These are phyloP conservation scores for Lactarius hengduanensis DNA, from an alignment of 768 basidiomycete genomes.

Conservation along the genomic window DNA sequence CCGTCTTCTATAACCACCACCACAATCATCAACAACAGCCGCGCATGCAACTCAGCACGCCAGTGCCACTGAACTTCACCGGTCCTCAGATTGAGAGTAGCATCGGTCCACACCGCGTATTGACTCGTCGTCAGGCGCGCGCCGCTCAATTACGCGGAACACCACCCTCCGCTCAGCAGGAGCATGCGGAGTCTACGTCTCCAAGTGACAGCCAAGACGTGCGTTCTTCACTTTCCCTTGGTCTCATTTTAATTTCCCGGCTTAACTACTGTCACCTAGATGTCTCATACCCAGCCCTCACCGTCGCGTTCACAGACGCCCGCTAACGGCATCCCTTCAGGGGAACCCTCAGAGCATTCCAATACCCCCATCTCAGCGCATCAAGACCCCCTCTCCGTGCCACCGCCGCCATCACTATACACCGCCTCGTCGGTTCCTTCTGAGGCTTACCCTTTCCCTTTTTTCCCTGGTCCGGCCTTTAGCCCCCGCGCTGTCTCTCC, in stretches of 20 bases:
- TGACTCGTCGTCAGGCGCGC: conserved; percentile 29
- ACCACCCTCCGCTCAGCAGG: conserved; percentile 13
- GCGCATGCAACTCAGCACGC: conserved; percentile 22
- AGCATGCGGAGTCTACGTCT: conserved; percentile 10
- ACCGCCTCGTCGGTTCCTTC: conserved; percentile 19
- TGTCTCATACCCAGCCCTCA: conserved; percentile 8
- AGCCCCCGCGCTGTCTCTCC: conserved; percentile 61
- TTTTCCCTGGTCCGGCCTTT: conserved; percentile 21
- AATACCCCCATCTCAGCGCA: conserved; percentile 21
- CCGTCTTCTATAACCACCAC: conserved; percentile 27
- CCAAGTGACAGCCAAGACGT: conserved; percentile 27
- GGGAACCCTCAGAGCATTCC: conserved; percentile 26
- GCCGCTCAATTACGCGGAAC: conserved; percentile 23
- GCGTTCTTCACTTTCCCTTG: conserved; percentile 11
- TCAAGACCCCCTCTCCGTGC: conserved; percentile 24
- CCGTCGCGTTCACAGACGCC: conserved; percentile 27
- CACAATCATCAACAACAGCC: conserved; percentile 19
- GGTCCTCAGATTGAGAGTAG: conserved; percentile 27
- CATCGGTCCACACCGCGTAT: conserved; percentile 27
- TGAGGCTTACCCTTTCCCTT: conserved; percentile 23
- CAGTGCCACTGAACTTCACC: conserved; percentile 24
- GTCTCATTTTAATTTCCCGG: conserved; percentile 8
- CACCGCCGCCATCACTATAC: conserved; percentile 22
- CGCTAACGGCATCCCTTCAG: conserved; percentile 22
- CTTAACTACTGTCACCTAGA: conserved; percentile 16